These are phyloP conservation scores for Agrocybe chaxingu DNA, from an alignment of 768 basidiomycete species.

Conservation along the genomic window DNA sequence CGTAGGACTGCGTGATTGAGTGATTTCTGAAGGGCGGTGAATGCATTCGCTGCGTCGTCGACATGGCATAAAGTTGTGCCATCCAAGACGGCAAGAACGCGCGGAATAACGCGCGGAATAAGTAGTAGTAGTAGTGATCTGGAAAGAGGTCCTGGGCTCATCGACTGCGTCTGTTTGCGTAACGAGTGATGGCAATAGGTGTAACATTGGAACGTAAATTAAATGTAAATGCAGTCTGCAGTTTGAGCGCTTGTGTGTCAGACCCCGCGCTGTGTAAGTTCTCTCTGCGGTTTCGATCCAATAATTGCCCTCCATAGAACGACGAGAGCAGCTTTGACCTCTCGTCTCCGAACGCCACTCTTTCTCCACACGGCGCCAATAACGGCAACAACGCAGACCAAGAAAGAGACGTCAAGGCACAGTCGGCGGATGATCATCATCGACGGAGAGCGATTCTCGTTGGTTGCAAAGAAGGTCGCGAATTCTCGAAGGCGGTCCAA, in stretches of 20 bases:
- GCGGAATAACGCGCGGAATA: background rate
- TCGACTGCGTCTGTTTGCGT: too few relatives aligned
- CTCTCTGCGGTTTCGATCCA: conserved; percentile 45
- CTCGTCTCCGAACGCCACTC: conserved; percentile 66
- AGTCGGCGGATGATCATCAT: conserved; percentile 68
- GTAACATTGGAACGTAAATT: conserved; percentile 2
- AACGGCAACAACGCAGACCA: conserved; percentile 59
- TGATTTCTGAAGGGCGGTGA: conserved; percentile 55
- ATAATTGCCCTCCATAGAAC: conserved; percentile 70
- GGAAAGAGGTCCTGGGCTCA: too few relatives aligned
- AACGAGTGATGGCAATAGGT: background rate
- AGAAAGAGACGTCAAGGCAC: conserved; percentile 75
- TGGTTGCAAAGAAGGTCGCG: conserved; percentile 54
- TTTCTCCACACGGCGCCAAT: conserved; percentile 60
- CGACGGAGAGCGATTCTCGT: conserved; percentile 62
- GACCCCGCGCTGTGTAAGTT: conserved; percentile 51
- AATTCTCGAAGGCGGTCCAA: conserved; percentile 46
- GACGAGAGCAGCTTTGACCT: conserved; percentile 61
- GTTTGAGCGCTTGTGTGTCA: conserved; percentile 15
- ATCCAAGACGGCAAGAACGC: background rate
- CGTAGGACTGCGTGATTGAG: background rate
- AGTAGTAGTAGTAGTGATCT: background rate
- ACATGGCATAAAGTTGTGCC: conserved; percentile 61
- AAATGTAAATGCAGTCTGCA: conserved; percentile 3
- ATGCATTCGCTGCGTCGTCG: conserved; percentile 94